phyloP scores from a whole-genome alignment of 768 basidiomycete genomes.

The Hydnomerulius pinastri region DNA sequence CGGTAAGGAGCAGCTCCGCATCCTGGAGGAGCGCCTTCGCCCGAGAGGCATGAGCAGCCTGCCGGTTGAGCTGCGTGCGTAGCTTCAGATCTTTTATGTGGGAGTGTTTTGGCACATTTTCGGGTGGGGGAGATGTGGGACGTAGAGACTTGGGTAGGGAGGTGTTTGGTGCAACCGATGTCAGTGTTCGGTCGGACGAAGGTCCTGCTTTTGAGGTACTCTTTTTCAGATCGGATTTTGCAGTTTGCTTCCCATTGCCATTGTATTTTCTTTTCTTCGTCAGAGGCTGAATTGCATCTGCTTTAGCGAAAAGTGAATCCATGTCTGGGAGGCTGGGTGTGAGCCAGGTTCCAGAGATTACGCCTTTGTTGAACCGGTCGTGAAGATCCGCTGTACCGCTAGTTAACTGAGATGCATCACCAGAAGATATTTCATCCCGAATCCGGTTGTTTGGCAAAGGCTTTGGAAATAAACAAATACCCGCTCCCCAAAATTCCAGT shows the following conservation, averaged over 20 bases:
- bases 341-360: background rate
- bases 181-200: constrained; percentile 50
- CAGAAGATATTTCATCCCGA: background rate
- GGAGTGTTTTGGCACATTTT: constrained; percentile 48
- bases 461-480: constrained; percentile 15
- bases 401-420: background rate
- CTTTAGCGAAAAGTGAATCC: constrained; percentile 75
- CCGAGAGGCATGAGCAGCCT: constrained; percentile 63
- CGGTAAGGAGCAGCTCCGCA: constrained; percentile 68
- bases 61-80: constrained; percentile 63
- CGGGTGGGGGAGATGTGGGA: constrained; percentile 46
- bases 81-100: constrained; percentile 79
- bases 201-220: constrained; percentile 17
- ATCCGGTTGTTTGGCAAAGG: constrained; percentile 13
- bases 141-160: constrained; percentile 70
- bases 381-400: background rate
- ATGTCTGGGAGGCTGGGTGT: constrained; percentile 34
- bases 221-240: constrained; percentile 25
- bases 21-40: constrained; percentile 64
- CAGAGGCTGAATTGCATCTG: constrained; percentile 54
- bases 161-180: constrained; percentile 60
- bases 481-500: background rate
- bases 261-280: constrained; percentile 44
- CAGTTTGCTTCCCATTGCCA: constrained; percentile 14
- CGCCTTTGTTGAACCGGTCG: no score